These are phyloP conservation scores for Taxawa tesnikishii DNA, from an alignment of 2,329 filamentous ascomycete species.

Conservation along the genomic window DNA sequence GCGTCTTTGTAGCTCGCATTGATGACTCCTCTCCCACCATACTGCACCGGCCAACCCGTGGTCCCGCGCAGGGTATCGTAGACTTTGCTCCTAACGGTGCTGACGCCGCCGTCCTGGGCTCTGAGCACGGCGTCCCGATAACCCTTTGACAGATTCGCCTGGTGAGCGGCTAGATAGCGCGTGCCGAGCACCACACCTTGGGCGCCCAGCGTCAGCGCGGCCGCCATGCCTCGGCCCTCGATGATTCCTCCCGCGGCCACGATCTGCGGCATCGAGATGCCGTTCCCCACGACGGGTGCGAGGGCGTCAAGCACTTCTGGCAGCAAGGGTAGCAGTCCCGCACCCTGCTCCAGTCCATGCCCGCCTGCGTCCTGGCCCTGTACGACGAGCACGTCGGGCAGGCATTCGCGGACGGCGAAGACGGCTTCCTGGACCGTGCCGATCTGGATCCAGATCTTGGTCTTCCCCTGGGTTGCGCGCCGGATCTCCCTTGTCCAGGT, in stretches of 20 bases:
- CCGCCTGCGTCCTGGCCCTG: constrained; percentile 55
- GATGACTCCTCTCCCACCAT: constrained; percentile 44
- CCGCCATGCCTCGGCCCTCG: constrained; percentile 41
- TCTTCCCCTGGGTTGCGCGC: constrained; percentile 20
- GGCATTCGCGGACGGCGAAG: constrained; percentile 32
- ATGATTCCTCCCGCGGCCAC: constrained; percentile 46
- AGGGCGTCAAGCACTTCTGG: constrained; percentile 44
- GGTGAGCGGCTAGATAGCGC: constrained; percentile 42
- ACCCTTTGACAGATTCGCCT: constrained; percentile 31
- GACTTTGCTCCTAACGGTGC: constrained; percentile 36
- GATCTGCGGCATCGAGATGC: constrained; percentile 17
- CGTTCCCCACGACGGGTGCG: constrained; percentile 5
- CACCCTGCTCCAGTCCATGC: constrained; percentile 45
- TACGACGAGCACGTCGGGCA: constrained; percentile 45
- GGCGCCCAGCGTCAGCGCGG: constrained; percentile 40
- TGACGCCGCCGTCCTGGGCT: constrained; percentile 37
- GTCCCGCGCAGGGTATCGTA: constrained; percentile 45
- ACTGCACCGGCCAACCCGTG: constrained; percentile 42
- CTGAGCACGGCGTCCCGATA: constrained; percentile 35
- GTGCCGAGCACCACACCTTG: constrained; percentile 50
- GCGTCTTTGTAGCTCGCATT: constrained; percentile 39
- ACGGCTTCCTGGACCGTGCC: constrained; percentile 45
- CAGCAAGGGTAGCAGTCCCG: constrained; percentile 43
- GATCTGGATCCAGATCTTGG: constrained; percentile 46
- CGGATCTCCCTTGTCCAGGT: constrained; percentile 20